Base-by-base conservation (phyloP, 192 early-diverging fungal genomes). In the Lunasporangiospora selenospora region DNA sequence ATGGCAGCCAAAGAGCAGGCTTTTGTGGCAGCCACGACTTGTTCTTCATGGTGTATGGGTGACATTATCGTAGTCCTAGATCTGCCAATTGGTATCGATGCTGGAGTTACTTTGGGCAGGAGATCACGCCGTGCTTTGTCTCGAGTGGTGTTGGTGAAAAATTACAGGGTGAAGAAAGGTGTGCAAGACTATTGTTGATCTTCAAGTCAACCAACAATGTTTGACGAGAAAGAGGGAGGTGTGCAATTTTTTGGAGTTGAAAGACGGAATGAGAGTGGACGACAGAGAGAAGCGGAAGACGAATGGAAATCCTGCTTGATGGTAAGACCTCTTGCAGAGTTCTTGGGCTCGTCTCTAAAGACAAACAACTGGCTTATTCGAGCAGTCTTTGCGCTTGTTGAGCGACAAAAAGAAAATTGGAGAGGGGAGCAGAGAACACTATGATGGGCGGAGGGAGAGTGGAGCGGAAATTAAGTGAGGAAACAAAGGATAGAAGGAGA, bases 1-100 rank as follows among this genome's bases (percentile, higher is more conserved):
- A n/a, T n/a, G n/a, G n/a, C n/a, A n/a, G n/a, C n/a, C n/a, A n/a
- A n/a, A n/a, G n/a, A n/a, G n/a, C n/a, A n/a, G n/a, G n/a, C n/a
- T n/a, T n/a, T n/a, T n/a, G n/a, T n/a, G n/a, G n/a, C n/a, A n/a
- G n/a, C n/a, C n/a, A n/a, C n/a, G n/a, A n/a, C n/a, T n/a, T n/a
- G n/a, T n/a, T 38, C 37, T 38, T 15, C 37, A 38, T 38, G 37
- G 21, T 13, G 15, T n/a, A 19, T 43, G 15, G 41, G 6, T 6
- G 8, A 18, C 21, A 19, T 43, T 43, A 19, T n/a, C 21, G 41
- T 13, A 11, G 41, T 18, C 5, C 16, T 19, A 11, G 5, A 4
- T 16, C 21, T 33, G 56, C 53, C 2, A 50, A 54, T 7, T 55
- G 64, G 4, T 65, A 53, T 21, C 57, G 53, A 6, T 56, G 54